Percentiles rank a stretch among this genome's conserved stretches.
Evolutionary conservation across 768 basidiomycete species (phyloP).

Genomic region (Boletus insuetus): DNA sequence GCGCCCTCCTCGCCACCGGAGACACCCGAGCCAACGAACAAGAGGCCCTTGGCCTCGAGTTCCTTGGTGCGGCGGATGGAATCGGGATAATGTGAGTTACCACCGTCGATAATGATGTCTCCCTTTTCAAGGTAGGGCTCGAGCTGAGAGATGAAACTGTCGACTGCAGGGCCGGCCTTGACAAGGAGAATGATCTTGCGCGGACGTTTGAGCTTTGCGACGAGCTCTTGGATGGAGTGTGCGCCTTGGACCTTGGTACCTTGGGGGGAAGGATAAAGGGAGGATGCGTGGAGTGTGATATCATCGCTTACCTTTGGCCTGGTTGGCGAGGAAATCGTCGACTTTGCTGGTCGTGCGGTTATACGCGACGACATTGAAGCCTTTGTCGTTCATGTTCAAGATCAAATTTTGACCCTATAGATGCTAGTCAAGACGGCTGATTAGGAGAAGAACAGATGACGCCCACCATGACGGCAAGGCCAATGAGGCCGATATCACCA

Average conservation of each 20-base stretch:
- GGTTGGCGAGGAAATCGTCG: constrained; percentile 91
- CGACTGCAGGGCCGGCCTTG: constrained; percentile 95
- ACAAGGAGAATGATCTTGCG: constrained; percentile 98
- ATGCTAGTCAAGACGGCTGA: constrained; percentile 2
- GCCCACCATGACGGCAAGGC: constrained; percentile 95
- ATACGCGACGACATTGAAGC: constrained; percentile 94
- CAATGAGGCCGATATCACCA: constrained; percentile 97
- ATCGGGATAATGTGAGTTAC: constrained; percentile 99
- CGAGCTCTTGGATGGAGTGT: constrained; percentile 88
- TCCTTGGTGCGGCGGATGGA: constrained; percentile 92
- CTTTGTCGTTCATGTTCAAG: constrained; percentile 99
- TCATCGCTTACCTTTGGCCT: constrained; percentile 83
- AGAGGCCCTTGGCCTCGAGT: constrained; percentile 89
- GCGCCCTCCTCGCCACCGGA: constrained; percentile 99
- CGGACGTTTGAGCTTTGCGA: constrained; percentile 88
- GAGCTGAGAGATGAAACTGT: constrained; percentile 90
- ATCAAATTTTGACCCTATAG: constrained; percentile 92
- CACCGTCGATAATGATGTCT: constrained; percentile 99
- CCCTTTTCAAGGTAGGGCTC: constrained; percentile 88
- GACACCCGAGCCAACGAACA: constrained; percentile 98
- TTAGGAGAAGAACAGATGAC: constrained; percentile 13
- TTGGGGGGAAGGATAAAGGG: constrained; percentile 35
- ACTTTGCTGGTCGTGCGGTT: constrained; percentile 98
- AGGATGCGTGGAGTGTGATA: constrained; percentile 24
- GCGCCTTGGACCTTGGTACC: constrained; percentile 96